Conservation (phyloP, 2,329 filamentous ascomycete genomes). For the Phoma sp. region DNA sequence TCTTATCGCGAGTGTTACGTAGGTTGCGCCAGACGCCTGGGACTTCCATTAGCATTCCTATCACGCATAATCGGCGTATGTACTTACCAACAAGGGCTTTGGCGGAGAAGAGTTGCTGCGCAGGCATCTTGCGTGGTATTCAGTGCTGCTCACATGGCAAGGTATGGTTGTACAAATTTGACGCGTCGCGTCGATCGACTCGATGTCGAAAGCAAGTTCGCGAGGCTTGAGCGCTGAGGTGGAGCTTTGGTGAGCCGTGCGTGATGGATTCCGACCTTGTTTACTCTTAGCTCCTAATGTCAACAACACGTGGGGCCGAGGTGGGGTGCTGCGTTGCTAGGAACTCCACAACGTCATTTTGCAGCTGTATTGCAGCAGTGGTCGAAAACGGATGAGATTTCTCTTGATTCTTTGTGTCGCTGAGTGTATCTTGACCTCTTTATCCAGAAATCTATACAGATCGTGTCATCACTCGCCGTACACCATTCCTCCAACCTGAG, state of each 20-base stretch:
- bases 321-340: slow-evolving; percentile 5
- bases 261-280: slow-evolving; percentile 11
- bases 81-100: slow-evolving; percentile 37
- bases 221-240: slow-evolving; percentile 14
- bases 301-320: slow-evolving; percentile 14
- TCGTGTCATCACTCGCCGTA: slow-evolving; percentile 9
- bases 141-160: slow-evolving; percentile 11
- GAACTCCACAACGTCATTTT: slow-evolving; percentile 11
- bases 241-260: slow-evolving; percentile 13
- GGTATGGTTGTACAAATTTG: background rate
- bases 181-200: slow-evolving; percentile 1
- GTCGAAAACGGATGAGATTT: background rate
- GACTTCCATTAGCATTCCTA: background rate
- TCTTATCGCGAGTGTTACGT: slow-evolving; percentile 38
- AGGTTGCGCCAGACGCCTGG: slow-evolving; percentile 44
- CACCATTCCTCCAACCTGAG: slow-evolving; percentile 9
- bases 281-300: slow-evolving; percentile 10
- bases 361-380: slow-evolving; percentile 1
- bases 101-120: slow-evolving; percentile 43
- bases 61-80: background rate
- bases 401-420: slow-evolving; percentile 1
- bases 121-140: slow-evolving; percentile 24
- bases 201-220: slow-evolving; percentile 7
- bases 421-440: slow-evolving; percentile 12
- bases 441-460: slow-evolving; percentile 18